Conservation (phyloP, 768 basidiomycete species). For the Suillus subluteus region DNA sequence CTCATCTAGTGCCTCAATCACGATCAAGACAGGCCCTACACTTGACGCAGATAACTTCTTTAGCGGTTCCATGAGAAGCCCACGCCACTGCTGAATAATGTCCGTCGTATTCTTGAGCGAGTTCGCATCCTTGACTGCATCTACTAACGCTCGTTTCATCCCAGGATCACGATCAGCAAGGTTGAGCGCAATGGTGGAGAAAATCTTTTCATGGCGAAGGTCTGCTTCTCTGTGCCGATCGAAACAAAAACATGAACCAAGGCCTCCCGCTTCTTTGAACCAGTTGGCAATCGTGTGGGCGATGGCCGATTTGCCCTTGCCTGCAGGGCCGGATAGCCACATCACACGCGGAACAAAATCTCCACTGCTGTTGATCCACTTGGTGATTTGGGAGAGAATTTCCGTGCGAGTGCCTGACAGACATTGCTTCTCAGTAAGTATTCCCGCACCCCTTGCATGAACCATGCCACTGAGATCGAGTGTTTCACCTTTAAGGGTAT, state of each 20-base stretch:
- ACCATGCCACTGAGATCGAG: slow-evolving; percentile 1
- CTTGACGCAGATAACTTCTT: slow-evolving; percentile 4
- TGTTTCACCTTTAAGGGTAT: background rate
- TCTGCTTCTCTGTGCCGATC: slow-evolving; percentile 8
- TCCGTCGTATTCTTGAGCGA: slow-evolving; percentile 3
- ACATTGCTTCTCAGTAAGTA: slow-evolving; percentile 11
- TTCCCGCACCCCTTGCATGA: slow-evolving; percentile 4
- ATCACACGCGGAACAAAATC: slow-evolving; percentile 10
- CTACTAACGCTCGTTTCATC: slow-evolving; percentile 3
- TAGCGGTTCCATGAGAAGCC: slow-evolving; percentile 22
- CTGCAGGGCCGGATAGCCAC: slow-evolving; percentile 19
- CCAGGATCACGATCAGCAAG: slow-evolving; percentile 21
- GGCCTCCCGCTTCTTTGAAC: slow-evolving; percentile 14
- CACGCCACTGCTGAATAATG: slow-evolving; percentile 17
- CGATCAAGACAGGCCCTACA: slow-evolving; percentile 26
- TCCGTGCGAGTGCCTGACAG: slow-evolving; percentile 19
- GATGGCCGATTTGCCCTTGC: slow-evolving; percentile 36
- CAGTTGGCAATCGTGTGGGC: slow-evolving; percentile 20
- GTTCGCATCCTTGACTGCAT: background rate
- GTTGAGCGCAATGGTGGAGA: slow-evolving; percentile 34
- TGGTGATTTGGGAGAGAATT: slow-evolving; percentile 19
- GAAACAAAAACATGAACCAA: slow-evolving; percentile 26
- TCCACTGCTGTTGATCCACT: slow-evolving; percentile 16
- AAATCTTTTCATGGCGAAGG: slow-evolving; percentile 20
- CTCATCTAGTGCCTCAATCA: slow-evolving; percentile 31